These are phyloP conservation scores for Eucalyptus polyanthemos DNA, from an alignment of 345 rosid species.

Conservation along the genomic window DNA sequence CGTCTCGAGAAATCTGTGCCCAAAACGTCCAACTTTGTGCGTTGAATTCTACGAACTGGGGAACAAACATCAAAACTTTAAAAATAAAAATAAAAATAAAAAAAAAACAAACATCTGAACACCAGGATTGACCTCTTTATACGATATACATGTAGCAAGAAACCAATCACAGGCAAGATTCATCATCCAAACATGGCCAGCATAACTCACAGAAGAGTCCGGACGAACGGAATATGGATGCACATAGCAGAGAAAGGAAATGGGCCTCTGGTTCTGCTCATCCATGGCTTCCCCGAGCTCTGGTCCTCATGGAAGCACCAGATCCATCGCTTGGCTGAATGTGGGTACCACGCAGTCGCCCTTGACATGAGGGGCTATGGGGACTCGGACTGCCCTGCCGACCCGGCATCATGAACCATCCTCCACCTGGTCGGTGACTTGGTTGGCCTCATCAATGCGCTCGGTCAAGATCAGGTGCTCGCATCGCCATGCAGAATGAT, in stretches of 20 bases:
- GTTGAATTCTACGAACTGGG: background rate
- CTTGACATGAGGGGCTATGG: constrained; percentile 19
- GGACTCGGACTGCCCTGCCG: background rate
- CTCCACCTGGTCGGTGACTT: constrained; percentile 14
- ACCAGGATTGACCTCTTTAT: background rate
- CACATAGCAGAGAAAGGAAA: constrained; percentile 15
- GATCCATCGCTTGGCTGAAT: constrained; percentile 3
- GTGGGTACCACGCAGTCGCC: constrained; percentile 12
- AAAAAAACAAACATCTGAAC: background rate
- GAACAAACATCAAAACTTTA: background rate
- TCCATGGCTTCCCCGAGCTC: constrained; percentile 23
- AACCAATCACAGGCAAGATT: background rate
- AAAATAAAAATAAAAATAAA: too few species aligned
- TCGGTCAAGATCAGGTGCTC: background rate
- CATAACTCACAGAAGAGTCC: background rate
- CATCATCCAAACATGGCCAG: background rate
- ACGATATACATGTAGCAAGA: background rate
- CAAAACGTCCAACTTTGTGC: background rate
- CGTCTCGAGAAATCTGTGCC: too few species aligned
- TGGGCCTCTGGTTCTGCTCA: constrained; percentile 9
- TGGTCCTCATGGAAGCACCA: constrained; percentile 21
- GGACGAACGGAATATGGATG: constrained; percentile 8
- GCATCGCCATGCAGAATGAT: background rate
- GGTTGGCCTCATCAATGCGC: constrained; percentile 5
- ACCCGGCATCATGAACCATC: background rate